Conservation (phyloP, 441 rosid genomes). For the Aleurites moluccanus region DNA sequence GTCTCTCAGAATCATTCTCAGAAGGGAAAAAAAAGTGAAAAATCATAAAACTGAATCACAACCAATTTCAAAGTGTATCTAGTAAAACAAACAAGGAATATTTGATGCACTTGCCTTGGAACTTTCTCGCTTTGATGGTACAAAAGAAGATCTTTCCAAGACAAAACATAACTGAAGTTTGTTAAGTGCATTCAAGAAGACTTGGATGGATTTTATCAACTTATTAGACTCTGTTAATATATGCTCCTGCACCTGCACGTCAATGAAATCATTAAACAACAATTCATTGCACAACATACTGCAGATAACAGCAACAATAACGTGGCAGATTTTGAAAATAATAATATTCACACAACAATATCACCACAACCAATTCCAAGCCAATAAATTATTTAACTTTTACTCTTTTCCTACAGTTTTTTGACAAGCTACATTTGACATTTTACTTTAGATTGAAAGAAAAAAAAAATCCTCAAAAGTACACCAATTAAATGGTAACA, state of each 20-base stretch:
- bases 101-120: conserved; percentile 48
- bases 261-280: conserved; percentile 18
- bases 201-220: conserved; percentile 84
- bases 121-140: conserved; percentile 54
- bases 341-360: neutral
- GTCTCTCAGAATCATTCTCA: neutral
- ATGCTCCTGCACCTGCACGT: conserved; percentile 72
- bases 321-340: neutral
- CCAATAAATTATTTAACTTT: neutral
- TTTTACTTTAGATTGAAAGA: neutral
- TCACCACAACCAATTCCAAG: conserved; percentile 3
- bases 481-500: neutral
- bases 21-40: neutral
- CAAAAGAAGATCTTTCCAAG: conserved; percentile 53
- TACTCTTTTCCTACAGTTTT: neutral
- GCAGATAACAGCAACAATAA: neutral
- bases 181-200: conserved; percentile 79
- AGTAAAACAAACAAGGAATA: conserved; percentile 21
- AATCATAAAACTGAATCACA: neutral
- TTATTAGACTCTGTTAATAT: conserved; percentile 71
- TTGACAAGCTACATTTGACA: neutral
- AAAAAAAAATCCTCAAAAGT: no score
- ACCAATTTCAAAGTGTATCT: conserved; percentile 7
- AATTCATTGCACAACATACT: neutral
- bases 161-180: conserved; percentile 82